Percentiles rank a stretch among this genome's conserved stretches.
Evolutionary conservation across 2,329 filamentous ascomycete genomes (phyloP).

Genomic region (Trichoderma afroharzianum): DNA sequence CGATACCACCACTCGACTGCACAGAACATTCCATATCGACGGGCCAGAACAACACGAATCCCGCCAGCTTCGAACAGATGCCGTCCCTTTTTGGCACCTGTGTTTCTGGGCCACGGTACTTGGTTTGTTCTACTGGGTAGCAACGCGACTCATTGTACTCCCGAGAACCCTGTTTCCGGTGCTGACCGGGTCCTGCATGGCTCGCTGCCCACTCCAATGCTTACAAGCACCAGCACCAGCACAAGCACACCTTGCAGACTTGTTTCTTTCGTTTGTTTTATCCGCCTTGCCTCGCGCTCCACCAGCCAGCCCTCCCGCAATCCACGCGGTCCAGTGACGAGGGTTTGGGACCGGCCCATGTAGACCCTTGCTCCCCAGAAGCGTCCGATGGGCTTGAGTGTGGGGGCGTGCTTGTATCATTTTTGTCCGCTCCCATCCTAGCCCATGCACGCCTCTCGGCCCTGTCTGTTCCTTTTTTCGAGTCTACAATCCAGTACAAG

Average conservation of each 20-base stretch:
- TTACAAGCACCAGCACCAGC: neutral
- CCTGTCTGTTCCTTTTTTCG: neutral
- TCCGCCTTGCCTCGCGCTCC: slow-evolving; percentile 14
- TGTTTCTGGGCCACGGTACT: neutral
- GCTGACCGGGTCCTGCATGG: slow-evolving; percentile 6
- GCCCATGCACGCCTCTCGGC: slow-evolving; percentile 1
- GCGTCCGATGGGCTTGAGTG: slow-evolving; percentile 9
- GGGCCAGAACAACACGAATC: neutral
- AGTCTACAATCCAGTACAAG: neutral
- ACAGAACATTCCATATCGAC: neutral
- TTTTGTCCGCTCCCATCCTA: neutral
- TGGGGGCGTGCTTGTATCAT: slow-evolving; percentile 5
- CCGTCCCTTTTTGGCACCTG: neutral
- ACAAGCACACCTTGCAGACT: neutral
- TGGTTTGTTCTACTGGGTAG: neutral
- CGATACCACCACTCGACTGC: neutral
- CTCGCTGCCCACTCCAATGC: neutral
- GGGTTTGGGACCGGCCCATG: slow-evolving; percentile 11
- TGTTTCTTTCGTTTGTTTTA: neutral
- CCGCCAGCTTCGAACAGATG: neutral
- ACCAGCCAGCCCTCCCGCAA: slow-evolving; percentile 17
- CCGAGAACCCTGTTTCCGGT: slow-evolving; percentile 3
- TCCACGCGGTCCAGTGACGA: slow-evolving; percentile 16
- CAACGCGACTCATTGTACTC: neutral
- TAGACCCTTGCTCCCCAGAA: slow-evolving; percentile 12